A percentile compares a stretch with the other conserved stretches of the same genome.
phyloP scores from a whole-genome alignment of 768 basidiomycete species.

The Tricholoma flavovirens region DNA sequence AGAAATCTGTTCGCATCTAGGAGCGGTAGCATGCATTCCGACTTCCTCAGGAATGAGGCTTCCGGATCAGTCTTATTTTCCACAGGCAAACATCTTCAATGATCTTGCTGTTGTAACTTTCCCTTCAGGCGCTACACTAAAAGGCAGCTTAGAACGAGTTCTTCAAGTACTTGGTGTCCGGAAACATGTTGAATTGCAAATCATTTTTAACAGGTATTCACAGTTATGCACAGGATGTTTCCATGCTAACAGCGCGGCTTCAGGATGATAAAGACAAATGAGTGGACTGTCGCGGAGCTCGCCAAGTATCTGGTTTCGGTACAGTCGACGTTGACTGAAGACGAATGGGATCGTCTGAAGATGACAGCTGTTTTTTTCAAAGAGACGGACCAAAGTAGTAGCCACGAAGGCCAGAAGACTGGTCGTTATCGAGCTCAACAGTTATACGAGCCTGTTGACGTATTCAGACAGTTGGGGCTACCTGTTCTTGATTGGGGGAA shows the following conservation, averaged over 20 bases:
- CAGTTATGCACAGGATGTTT: not conserved
- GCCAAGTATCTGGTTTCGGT: constrained; percentile 86
- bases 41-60: constrained; percentile 67
- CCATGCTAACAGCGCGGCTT: constrained; percentile 1
- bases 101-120: constrained; percentile 79
- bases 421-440: constrained; percentile 58
- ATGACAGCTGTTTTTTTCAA: constrained; percentile 76
- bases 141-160: constrained; percentile 67
- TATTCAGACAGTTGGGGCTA: constrained; percentile 65
- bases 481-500: constrained; percentile 87
- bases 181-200: constrained; percentile 87
- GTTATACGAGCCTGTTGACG: constrained; percentile 79
- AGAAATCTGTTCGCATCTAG: constrained; percentile 44
- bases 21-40: constrained; percentile 56
- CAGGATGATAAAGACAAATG: constrained; percentile 86
- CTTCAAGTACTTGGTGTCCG: constrained; percentile 75
- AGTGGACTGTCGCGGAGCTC: constrained; percentile 84
- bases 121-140: constrained; percentile 57
- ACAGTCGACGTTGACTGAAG: constrained; percentile 42
- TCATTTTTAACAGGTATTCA: constrained; percentile 80
- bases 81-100: constrained; percentile 81
- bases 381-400: constrained; percentile 31
- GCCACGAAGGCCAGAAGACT: constrained; percentile 26
- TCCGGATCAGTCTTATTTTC: constrained; percentile 76
- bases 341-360: constrained; percentile 44